phyloP scores from a whole-genome alignment of 495 filamentous ascomycete species.

The Neurospora sp. region DNA sequence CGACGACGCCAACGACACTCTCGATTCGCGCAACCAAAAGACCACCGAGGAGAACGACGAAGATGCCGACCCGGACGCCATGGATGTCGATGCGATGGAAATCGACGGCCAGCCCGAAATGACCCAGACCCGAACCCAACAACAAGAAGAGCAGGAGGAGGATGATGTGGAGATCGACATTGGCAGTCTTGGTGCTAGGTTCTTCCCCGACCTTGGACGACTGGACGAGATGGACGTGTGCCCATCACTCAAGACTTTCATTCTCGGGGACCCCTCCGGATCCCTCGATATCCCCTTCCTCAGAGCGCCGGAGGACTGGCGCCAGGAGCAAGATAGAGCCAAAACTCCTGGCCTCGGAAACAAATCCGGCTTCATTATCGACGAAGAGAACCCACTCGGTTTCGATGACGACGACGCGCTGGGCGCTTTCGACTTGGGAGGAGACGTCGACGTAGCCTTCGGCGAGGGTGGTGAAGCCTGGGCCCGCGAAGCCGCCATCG shows the following conservation, averaged over 20 bases:
- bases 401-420: constrained; percentile 78
- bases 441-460: not conserved
- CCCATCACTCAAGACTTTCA: constrained; percentile 85
- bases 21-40: constrained; percentile 28
- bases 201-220: constrained; percentile 73
- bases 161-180: constrained; percentile 67
- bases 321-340: constrained; percentile 50
- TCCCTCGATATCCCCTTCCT: constrained; percentile 85
- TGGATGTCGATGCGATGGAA: constrained; percentile 5
- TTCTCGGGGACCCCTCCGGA: constrained; percentile 76
- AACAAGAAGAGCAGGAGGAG: constrained; percentile 25
- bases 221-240: constrained; percentile 88
- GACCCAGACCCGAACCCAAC: constrained; percentile 16
- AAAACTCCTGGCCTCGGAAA: constrained; percentile 47
- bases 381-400: constrained; percentile 65
- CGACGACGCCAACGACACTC: constrained; percentile 68
- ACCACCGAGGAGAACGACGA: constrained; percentile 41
- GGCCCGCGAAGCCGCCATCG: constrained; percentile 56
- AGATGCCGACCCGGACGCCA: constrained; percentile 28
- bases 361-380: constrained; percentile 71
- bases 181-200: constrained; percentile 56
- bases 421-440: constrained; percentile 60
- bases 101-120: constrained; percentile 21
- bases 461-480: constrained; percentile 27
- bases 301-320: constrained; percentile 79